A percentile compares a stretch with the other conserved stretches of the same genome.
phyloP scores from a whole-genome alignment of 805 yeast species.

The Yarrowia sp. region DNA sequence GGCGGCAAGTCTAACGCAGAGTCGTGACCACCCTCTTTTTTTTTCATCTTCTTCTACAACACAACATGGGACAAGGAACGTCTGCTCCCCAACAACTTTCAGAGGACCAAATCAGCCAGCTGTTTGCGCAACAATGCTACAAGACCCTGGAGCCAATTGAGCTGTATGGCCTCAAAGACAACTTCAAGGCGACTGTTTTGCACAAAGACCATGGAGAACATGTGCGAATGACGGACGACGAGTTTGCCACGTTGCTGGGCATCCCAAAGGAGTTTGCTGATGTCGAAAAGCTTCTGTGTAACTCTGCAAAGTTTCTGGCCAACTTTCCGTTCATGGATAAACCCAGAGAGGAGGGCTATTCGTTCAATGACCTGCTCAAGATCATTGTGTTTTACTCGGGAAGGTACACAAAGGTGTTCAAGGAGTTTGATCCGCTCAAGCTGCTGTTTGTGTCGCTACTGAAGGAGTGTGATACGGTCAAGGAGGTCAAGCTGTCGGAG shows the following conservation, averaged over 20 bases:
- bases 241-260: constrained; percentile 25
- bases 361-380: constrained; percentile 16
- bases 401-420: neutral
- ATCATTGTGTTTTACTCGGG: constrained; percentile 18
- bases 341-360: constrained; percentile 4
- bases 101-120: neutral
- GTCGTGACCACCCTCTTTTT: neutral
- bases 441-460: constrained; percentile 19
- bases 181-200: neutral
- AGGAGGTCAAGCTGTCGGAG: neutral
- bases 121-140: constrained; percentile 13
- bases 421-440: constrained; percentile 18
- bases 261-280: neutral
- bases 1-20: neutral
- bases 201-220: constrained; percentile 1
- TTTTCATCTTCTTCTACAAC: neutral
- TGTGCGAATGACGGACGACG: constrained; percentile 29
- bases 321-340: constrained; percentile 15
- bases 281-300: neutral
- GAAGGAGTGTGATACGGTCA: neutral
- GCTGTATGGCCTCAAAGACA: constrained; percentile 7
- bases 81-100: constrained; percentile 3
- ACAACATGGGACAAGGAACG: constrained; percentile 6
- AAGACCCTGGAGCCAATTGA: constrained; percentile 20
- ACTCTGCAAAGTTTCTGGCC: constrained; percentile 12